Evolutionary conservation across 208 protist species (phyloP).

Genomic region (Wallacemonas rigidus): DNA sequence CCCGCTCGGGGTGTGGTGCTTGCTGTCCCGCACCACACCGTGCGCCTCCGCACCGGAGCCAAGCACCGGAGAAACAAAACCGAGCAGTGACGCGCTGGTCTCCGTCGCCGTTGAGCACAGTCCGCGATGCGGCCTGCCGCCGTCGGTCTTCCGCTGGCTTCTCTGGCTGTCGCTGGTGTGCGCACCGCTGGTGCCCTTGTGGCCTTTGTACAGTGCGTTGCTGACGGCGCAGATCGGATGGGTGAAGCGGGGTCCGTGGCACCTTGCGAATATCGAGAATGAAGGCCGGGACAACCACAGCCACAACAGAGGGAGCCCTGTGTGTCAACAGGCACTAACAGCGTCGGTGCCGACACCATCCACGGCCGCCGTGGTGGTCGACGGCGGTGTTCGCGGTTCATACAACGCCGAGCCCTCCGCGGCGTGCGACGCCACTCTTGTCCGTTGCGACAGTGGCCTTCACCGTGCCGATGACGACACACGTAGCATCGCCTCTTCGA

Average conservation of each 20-base stretch:
- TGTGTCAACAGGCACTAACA: no score
- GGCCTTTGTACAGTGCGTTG: conserved; percentile 14
- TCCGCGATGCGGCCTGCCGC: conserved; percentile 2
- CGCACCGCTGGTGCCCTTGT: conserved; percentile 9
- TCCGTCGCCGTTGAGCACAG: not conserved
- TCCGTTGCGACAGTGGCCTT: not conserved
- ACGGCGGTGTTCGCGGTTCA: not conserved
- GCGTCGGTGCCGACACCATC: not conserved
- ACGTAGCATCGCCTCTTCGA: not conserved
- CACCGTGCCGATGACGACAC: conserved; percentile 1
- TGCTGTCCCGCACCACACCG: not conserved
- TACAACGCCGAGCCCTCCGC: no score
- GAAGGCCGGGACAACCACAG: not conserved
- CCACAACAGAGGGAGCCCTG: not conserved
- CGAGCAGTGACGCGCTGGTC: not conserved
- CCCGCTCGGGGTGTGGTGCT: conserved; percentile 19
- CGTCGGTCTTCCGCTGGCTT: conserved; percentile 5
- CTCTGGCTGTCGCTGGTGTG: conserved; percentile 12
- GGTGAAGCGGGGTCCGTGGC: not conserved
- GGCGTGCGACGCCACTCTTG: not conserved
- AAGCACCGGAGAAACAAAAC: not conserved
- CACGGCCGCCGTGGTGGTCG: conserved; percentile 8
- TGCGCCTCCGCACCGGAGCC: not conserved
- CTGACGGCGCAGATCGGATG: conserved; percentile 1
- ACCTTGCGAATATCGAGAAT: not conserved